phyloP scores from a whole-genome alignment of 768 basidiomycete species.

The Calocera cornea region DNA sequence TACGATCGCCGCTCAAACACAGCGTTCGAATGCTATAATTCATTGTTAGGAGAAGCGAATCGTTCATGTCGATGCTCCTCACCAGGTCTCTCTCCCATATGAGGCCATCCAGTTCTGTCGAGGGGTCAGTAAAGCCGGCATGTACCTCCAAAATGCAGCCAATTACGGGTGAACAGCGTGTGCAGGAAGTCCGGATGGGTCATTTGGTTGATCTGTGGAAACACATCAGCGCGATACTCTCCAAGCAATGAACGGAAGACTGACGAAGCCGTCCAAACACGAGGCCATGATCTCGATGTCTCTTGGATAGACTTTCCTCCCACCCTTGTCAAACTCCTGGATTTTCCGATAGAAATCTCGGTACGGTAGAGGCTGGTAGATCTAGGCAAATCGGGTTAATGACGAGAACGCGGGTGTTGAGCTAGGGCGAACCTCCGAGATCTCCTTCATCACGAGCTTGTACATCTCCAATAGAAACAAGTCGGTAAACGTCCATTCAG shows the following conservation, averaged over 20 bases:
- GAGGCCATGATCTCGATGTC: constrained; percentile 2
- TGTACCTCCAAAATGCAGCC: not conserved
- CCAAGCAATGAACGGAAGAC: not conserved
- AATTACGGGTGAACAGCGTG: not conserved
- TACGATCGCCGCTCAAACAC: not conserved
- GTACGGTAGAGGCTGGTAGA: not conserved
- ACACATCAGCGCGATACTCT: not conserved
- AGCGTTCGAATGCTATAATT: not conserved
- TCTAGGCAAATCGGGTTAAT: not conserved
- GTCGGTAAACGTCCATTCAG: not conserved
- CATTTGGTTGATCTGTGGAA: not conserved
- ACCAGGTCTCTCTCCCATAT: not conserved
- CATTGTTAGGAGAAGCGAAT: not conserved
- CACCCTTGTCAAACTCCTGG: constrained; percentile 1
- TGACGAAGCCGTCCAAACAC: not conserved
- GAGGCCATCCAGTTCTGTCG: not conserved
- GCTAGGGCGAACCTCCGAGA: not conserved
- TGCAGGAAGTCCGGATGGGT: not conserved
- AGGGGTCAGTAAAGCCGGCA: not conserved
- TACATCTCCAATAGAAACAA: not conserved
- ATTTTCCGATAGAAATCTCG: not conserved
- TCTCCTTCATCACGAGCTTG: not conserved
- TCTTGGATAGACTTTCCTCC: constrained; percentile 1
- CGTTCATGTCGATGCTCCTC: not conserved
- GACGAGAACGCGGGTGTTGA: not conserved